Evolutionary conservation across 2,329 filamentous ascomycete species (phyloP), one percentile per base, ranked within the genome.

Genomic region (Exophiala xenobiotica): DNA sequence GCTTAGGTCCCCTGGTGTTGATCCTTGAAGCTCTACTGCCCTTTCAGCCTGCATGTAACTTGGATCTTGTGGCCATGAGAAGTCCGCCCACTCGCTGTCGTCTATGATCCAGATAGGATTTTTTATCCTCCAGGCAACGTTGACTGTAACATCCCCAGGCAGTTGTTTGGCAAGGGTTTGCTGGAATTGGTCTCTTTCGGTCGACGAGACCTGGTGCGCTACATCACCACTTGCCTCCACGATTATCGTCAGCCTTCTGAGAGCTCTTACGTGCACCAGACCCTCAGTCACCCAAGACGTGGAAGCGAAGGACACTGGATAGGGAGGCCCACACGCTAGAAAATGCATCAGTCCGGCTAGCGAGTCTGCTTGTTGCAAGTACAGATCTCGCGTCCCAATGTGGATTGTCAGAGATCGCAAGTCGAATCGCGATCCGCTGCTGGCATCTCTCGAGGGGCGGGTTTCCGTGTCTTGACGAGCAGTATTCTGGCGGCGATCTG

Each of bases 231-330:
- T 53, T 12, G 31, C 23, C 27, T 53, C 31, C 5, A 53, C 14
- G n/a, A 39, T 33, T 33, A 53, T 44, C 20, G 20, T 53, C 31
- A 48, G 39, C 48, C 23, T 37, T 27, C 23, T 39, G 33, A 53
- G 50, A 20, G 44, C 46, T 44, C 22, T 40, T 14, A 53, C 38
- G 16, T 43, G 24, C 12, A 19, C 39, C 6, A 53, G 43, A 11
- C 49, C 45, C 12, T 53, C 50, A 26, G n/a, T 31, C 11, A 53
- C 45, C 50, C 50, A 53, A 12, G 50, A 44, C n/a, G 44, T 14
- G 41, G 27, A 35, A 9, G 39, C 39, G 18, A 29, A 22, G 19
- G 7, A 20, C 19, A 16, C 24, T 7, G 40, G 22, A 33, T 35
- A 24, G 12, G 27, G 26, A 33, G 43, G n/a, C 29, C 35, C n/a